phyloP scores from a whole-genome alignment of 352 stramenopile genomes.

The Aphanomyces cochlioides region DNA sequence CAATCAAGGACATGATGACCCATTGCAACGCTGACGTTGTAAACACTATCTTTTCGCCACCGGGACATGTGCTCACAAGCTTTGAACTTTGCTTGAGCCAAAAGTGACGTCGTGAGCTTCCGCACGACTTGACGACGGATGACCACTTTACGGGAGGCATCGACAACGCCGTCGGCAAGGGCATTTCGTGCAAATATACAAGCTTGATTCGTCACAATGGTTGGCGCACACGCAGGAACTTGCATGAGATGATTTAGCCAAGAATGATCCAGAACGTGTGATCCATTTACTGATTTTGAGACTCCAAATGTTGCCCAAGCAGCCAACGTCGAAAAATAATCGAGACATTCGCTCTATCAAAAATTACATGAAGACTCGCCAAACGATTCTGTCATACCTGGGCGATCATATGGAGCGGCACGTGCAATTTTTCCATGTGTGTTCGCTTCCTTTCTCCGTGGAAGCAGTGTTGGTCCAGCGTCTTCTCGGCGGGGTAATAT shows the following conservation, averaged over 20 bases:
- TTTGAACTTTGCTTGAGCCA: conserved; percentile 8
- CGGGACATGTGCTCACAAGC: conserved; percentile 12
- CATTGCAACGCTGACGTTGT: conserved; percentile 12
- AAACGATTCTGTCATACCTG: background rate
- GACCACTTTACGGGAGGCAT: conserved; percentile 2
- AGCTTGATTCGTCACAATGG: conserved; percentile 12
- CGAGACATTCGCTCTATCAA: conserved; percentile 9
- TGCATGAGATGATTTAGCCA: conserved; percentile 17
- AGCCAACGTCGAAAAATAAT: conserved; percentile 18
- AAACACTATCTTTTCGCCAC: conserved; percentile 6
- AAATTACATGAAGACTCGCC: background rate
- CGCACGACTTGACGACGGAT: conserved; percentile 1
- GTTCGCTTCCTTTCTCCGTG: conserved; percentile 16
- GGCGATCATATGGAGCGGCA: conserved; percentile 24
- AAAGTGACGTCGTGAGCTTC: conserved; percentile 8
- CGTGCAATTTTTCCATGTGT: conserved; percentile 10
- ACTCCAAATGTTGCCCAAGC: conserved; percentile 23
- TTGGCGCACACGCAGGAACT: conserved; percentile 1
- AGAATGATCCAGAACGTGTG: background rate
- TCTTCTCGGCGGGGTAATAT: background rate
- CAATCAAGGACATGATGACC: conserved; percentile 1
- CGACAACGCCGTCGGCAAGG: background rate
- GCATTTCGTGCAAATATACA: conserved; percentile 8
- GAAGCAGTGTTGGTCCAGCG: conserved; percentile 24
- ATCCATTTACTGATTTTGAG: conserved; percentile 5